Conservation (phyloP, 2,329 filamentous ascomycete species). For the Penicillium sclerotiorum region DNA sequence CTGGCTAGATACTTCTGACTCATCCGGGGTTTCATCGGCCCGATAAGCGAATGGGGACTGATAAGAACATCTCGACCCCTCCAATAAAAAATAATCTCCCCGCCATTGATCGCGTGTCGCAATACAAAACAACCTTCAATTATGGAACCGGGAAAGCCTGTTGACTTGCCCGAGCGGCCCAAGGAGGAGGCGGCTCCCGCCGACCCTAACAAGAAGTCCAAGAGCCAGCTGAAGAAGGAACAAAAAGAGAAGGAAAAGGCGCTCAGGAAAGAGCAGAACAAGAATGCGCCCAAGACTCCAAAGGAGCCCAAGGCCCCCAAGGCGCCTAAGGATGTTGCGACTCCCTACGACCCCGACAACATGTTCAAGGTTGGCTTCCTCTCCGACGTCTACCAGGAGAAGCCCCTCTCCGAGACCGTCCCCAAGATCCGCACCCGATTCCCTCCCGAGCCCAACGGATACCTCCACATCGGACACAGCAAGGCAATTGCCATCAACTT, state of each 20-base stretch:
- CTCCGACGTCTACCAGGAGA: constrained; percentile 69
- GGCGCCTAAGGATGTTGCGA: constrained; percentile 32
- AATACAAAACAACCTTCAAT: constrained; percentile 10
- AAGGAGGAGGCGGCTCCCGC: constrained; percentile 16
- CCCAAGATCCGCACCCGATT: constrained; percentile 65
- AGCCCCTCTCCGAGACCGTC: constrained; percentile 49
- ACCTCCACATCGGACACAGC: constrained; percentile 87
- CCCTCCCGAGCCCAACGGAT: constrained; percentile 89
- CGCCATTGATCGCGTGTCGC: constrained; percentile 18
- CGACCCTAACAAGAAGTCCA: constrained; percentile 45
- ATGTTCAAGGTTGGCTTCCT: constrained; percentile 84
- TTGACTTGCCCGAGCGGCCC: constrained; percentile 28
- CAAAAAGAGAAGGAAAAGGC: constrained; percentile 41
- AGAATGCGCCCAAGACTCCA: constrained; percentile 47
- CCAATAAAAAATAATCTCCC: constrained; percentile 24
- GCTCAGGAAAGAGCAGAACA: constrained; percentile 27
- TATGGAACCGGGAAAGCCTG: constrained; percentile 30
- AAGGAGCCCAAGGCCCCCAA: constrained; percentile 45
- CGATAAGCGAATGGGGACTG: constrained; percentile 30
- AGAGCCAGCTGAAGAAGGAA: constrained; percentile 41
- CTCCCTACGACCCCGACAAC: constrained; percentile 54
- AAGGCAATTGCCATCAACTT: constrained; percentile 98
- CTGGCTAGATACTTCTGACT: constrained; percentile 17
- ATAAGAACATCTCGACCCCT: constrained; percentile 29
- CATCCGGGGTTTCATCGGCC: constrained; percentile 31